Conservation (phyloP, 225 moss, liverwort and hornwort genomes). For the Pleurozium schreberi region DNA sequence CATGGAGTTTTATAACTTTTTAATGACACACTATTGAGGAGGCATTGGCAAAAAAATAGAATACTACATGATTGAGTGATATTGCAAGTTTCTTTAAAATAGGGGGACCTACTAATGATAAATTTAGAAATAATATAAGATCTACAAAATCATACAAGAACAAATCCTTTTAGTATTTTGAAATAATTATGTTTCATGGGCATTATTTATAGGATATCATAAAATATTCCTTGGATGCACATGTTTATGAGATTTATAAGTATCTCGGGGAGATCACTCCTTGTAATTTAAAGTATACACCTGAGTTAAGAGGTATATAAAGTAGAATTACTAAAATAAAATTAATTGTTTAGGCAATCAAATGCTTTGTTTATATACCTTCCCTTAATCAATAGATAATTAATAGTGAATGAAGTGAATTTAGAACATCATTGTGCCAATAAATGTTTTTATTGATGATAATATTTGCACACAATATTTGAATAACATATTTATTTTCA, state of each 20-base stretch:
- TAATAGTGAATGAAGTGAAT: neutral
- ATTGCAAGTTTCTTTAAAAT: neutral
- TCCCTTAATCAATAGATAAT: too few relatives aligned
- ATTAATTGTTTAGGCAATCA: neutral
- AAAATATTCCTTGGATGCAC: too few relatives aligned
- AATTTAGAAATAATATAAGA: too few relatives aligned
- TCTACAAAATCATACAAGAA: neutral
- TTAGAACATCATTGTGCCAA: neutral
- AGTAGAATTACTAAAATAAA: neutral
- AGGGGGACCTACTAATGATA: neutral
- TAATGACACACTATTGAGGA: too few relatives aligned
- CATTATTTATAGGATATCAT: neutral
- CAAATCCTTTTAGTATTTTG: neutral
- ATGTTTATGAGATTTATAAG: neutral
- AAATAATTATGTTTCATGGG: too few relatives aligned
- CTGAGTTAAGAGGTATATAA: too few relatives aligned
- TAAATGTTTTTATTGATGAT: accelerated
- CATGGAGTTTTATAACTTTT: neutral
- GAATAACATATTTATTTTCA: too few relatives aligned
- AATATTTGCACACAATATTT: neutral
- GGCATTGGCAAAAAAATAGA: neutral
- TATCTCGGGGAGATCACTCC: too few relatives aligned
- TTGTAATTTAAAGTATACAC: too few relatives aligned
- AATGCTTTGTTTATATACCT: neutral
- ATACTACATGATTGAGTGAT: neutral